Evolutionary conservation across 805 yeast genomes (phyloP), one percentile per base, ranked within the genome.

Genomic region (Kodamaea lidongshanica): DNA sequence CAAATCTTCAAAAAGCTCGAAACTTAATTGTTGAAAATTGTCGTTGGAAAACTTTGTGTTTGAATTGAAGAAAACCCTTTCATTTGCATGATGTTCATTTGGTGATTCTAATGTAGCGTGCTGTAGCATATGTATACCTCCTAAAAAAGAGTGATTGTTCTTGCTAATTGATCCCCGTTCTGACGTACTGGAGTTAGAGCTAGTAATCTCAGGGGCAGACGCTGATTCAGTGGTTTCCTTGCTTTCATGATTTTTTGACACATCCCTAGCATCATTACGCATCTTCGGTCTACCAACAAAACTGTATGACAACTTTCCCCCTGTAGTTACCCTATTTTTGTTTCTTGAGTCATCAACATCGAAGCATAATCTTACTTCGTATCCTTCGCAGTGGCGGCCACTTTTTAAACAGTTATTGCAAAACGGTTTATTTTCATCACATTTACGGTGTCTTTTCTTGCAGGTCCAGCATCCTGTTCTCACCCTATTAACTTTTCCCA

Each of bases 381-480:
- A 73, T 2, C 76, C 77, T 31, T 58, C 75, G 35, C 79, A 73
- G 7, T 31, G 34, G 18, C 69, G 48, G 1, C 70, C 70, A 3
- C 64, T 54, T 16, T 54, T 59, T 3, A 50, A 12, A 37, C 79
- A 73, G 42, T 71, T 73, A 22, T 52, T 47, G 45, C 79, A 73
- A 7, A 32, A 39, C 2, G 79, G 79, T 37, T 67, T 70, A 2
- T 58, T 57, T 41, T 73, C 79, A 42, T 72, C 79, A 44, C 79
- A 73, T 39, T 73, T 73, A 31, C 75, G 50, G 35, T 74, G 65
- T 33, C 77, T 54, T 35, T 52, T 58, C 40, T 72, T 72, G 45
- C 79, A 73, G 1, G 75, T 72, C 67, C 75, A 67, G 38, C 79
- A 73, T 0, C 78, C 79, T 3, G 70, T 71, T 36, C 78, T 50